Conservation (phyloP, 257 asterid species). For the Verbena officinalis region DNA sequence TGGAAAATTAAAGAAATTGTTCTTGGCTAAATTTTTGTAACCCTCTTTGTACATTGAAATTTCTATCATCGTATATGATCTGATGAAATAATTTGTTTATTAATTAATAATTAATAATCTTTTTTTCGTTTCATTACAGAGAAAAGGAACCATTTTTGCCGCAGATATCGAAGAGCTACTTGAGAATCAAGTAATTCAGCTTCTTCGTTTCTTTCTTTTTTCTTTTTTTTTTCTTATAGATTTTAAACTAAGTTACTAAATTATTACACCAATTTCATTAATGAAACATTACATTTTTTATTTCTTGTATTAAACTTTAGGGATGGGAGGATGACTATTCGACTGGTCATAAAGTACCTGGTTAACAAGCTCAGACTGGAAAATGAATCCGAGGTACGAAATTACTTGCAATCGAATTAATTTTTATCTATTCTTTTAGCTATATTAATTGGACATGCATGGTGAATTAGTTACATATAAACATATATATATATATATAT, state of each 20-base stretch:
- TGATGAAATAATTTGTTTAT: neutral
- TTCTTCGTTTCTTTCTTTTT: neutral
- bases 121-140: conserved; percentile 41
- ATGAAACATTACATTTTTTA: neutral
- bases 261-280: neutral
- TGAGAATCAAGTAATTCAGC: conserved; percentile 80
- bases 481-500: no score
- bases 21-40: neutral
- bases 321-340: conserved; percentile 87
- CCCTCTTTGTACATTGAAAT: conserved; percentile 10
- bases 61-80: conserved; percentile 20
- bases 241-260: neutral
- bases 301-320: conserved; percentile 32
- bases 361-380: conserved; percentile 82
- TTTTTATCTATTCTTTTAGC: neutral
- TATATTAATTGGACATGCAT: conserved; percentile 3
- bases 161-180: conserved; percentile 88
- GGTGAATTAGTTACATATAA: neutral
- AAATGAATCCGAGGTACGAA: conserved; percentile 89
- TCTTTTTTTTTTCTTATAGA: neutral
- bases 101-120: no score
- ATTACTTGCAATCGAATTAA: neutral
- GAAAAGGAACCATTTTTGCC: conserved; percentile 80
- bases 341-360: conserved; percentile 81
- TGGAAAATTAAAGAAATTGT: no score